Base-by-base conservation (phyloP, 1,284 basidiomycete species). In the Austroboletus novae-zelandiae region DNA sequence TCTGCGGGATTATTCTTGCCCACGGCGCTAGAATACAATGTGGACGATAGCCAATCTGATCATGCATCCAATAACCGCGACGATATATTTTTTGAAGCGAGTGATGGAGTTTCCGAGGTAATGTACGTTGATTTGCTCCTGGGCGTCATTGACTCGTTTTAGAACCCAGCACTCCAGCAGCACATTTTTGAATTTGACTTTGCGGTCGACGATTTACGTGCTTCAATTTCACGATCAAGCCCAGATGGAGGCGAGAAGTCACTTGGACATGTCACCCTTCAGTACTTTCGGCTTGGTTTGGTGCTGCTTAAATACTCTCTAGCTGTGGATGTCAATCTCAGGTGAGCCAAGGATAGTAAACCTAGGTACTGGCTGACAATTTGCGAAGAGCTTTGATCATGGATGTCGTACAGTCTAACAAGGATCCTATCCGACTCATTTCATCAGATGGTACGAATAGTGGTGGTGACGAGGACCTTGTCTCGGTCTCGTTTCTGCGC, bases 121-220 rank as follows among this genome's bases (percentile, higher is more conserved):
- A 78, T 65, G 35, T 4, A 37, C 32, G 42, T 20, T 9, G 23
- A 23, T 29, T 18, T 44, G 23, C 43, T 40, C 40, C 61, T 54
- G 50, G 30, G 29, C 29, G 45, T 52, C 11, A 29, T 43, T 57
- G 31, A 66, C 32, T 47, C 60, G 60, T 17, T 29, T 31, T 54
- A 83, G 79, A 72, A 70, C 49, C 74, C 73, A 9, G 84, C 86
- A 55, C 67, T 90, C 36, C 85, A 82, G 57, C 97, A 98, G 65
- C 88, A 89, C 61, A 79, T 81, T 1, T 93, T 99, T 59, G 91
- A 98, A 70, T 77, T 99, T 56, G 77, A 88, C 45, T 98, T 99
- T 71, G 77, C 85, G 34, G 98, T 99, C 35, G 92, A 94, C 51
- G 82, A 83, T 48, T 76, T 99, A n/a, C 80, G 89, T 48, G 93